Conservation (phyloP, 2,329 filamentous ascomycete species). For the Penicillium sumatraense region DNA sequence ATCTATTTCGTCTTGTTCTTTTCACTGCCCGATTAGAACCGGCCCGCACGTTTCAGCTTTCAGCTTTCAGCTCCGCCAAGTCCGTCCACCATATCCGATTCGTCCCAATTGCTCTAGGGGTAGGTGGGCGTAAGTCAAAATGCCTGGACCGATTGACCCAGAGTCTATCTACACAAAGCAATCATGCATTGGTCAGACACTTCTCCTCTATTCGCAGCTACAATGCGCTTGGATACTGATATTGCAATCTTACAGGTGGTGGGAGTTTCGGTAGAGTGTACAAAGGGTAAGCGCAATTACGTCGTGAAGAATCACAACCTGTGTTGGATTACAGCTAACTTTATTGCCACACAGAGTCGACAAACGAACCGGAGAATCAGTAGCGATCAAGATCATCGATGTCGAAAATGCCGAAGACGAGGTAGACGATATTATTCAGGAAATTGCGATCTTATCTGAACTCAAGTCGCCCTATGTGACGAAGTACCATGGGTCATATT, state of each 20-base stretch:
- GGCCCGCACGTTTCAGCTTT: too few relatives aligned
- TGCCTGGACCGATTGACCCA: constrained; percentile 71
- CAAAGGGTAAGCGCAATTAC: constrained; percentile 72
- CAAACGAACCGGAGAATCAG: constrained; percentile 87
- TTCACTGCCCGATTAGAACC: too few relatives aligned
- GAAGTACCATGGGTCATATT: constrained; percentile 95
- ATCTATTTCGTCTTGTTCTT: too few relatives aligned
- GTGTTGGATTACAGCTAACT: too few relatives aligned
- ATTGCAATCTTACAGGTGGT: constrained; percentile 64
- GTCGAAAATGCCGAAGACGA: constrained; percentile 99
- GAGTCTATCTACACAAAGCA: constrained; percentile 93
- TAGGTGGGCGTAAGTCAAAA: too few relatives aligned
- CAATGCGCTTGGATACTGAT: background rate
- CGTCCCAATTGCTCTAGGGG: too few relatives aligned
- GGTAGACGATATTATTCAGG: constrained; percentile 98
- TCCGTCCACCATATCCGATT: too few relatives aligned
- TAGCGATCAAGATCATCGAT: constrained; percentile 98
- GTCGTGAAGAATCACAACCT: too few relatives aligned
- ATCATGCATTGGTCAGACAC: constrained; percentile 76
- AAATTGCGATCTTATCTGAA: constrained; percentile 96
- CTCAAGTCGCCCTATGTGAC: constrained; percentile 96
- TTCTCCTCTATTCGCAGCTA: background rate
- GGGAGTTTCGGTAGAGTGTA: constrained; percentile 99
- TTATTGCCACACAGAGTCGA: constrained; percentile 67
- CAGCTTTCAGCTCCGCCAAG: too few relatives aligned